These are phyloP conservation scores for Phytopythium sindhum DNA, from an alignment of 352 stramenopile species.

Conservation along the genomic window DNA sequence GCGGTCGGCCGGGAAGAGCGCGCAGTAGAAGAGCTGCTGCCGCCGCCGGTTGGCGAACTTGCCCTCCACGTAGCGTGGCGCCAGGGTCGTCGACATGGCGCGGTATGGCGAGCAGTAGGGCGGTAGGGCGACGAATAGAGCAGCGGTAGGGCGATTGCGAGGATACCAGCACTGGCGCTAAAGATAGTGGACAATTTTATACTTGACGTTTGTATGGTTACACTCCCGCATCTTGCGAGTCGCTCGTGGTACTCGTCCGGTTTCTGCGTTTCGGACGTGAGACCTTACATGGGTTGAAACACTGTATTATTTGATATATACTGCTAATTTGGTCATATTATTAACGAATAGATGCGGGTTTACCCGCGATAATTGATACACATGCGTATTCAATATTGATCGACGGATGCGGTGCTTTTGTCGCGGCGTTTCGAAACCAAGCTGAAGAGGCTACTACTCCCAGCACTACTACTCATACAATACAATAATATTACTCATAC, in stretches of 20 bases:
- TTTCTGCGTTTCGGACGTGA: not conserved
- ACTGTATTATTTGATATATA: not conserved
- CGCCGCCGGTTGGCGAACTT: slow-evolving; percentile 39
- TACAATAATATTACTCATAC: too few relatives aligned
- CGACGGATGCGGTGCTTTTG: not conserved
- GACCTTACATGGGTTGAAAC: not conserved
- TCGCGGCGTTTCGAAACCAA: not conserved
- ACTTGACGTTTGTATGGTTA: not conserved
- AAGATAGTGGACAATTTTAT: not conserved
- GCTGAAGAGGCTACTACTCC: too few relatives aligned
- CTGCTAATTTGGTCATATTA: not conserved
- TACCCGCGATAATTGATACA: not conserved
- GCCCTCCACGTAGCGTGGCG: slow-evolving; percentile 19
- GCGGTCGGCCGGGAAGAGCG: slow-evolving; percentile 36
- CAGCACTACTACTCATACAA: too few relatives aligned
- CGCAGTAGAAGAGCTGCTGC: slow-evolving; percentile 57
- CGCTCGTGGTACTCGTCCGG: not conserved
- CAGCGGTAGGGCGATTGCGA: not conserved
- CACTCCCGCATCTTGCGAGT: not conserved
- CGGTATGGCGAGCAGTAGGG: not conserved
- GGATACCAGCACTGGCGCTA: not conserved
- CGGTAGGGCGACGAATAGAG: not conserved
- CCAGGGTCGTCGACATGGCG: not conserved
- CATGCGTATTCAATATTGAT: not conserved
- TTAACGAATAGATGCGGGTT: not conserved